Percentiles rank a stretch among this genome's conserved stretches.
Conservation (phyloP, 2,329 filamentous ascomycete species). For the Phyllosticta citrichinensis region DNA sequence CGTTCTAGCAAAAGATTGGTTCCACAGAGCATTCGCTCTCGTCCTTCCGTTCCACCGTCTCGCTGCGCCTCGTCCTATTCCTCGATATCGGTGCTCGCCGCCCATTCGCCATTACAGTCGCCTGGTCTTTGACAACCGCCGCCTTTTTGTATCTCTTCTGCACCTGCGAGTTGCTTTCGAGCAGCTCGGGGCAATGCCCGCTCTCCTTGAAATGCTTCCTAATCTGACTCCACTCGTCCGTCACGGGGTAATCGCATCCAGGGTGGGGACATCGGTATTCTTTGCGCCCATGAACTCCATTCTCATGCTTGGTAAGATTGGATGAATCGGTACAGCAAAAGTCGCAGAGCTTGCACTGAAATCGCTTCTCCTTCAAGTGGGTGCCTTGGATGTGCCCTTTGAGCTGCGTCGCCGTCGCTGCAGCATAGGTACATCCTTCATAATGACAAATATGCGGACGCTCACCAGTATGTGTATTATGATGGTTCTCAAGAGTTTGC, state of each 20-base stretch:
- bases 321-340: constrained; percentile 28
- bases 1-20: not conserved
- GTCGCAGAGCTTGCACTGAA: constrained; percentile 28
- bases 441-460: constrained; percentile 27
- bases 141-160: constrained; percentile 20
- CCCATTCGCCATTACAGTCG: constrained; percentile 8
- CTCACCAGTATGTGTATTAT: constrained; percentile 28
- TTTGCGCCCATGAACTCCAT: constrained; percentile 7
- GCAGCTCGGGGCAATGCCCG: constrained; percentile 25
- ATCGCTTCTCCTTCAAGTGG: constrained; percentile 27
- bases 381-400: constrained; percentile 25
- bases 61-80: constrained; percentile 7
- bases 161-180: constrained; percentile 23
- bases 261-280: constrained; percentile 25
- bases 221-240: constrained; percentile 30
- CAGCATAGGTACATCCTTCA: constrained; percentile 23
- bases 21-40: constrained; percentile 1
- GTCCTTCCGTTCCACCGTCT: constrained; percentile 1
- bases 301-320: constrained; percentile 29
- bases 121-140: constrained; percentile 6
- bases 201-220: constrained; percentile 28
- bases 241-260: constrained; percentile 28
- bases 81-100: constrained; percentile 7
- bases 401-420: constrained; percentile 28
- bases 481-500: constrained; percentile 31